phyloP scores from a whole-genome alignment of 2,329 filamentous ascomycete genomes.

The Teratosphaeria pseudoeucalypti region DNA sequence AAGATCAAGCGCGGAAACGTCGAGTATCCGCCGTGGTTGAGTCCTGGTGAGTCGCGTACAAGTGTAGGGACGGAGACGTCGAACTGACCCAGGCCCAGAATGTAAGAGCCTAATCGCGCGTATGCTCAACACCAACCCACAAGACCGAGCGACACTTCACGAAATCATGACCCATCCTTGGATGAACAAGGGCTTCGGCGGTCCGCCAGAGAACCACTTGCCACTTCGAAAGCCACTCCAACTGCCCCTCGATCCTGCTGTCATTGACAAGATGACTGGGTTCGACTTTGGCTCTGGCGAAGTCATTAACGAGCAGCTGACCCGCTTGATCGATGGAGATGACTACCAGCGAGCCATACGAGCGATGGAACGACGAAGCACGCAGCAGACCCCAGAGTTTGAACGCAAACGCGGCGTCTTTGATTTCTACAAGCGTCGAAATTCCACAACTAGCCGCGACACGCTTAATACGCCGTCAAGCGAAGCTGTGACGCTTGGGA shows the following conservation, averaged over 20 bases:
- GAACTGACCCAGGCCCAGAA: conserved; percentile 46
- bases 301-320: conserved; percentile 69
- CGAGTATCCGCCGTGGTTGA: conserved; percentile 90
- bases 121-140: conserved; percentile 93
- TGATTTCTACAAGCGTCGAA: conserved; percentile 92
- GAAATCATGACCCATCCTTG: conserved; percentile 94
- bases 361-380: conserved; percentile 57
- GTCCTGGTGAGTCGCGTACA: conserved; percentile 56
- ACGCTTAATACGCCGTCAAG: conserved; percentile 74
- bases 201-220: conserved; percentile 79
- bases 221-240: conserved; percentile 75
- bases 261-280: conserved; percentile 89
- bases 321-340: conserved; percentile 79
- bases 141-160: conserved; percentile 70
- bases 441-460: conserved; percentile 79
- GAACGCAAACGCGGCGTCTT: conserved; percentile 92
- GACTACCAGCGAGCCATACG: conserved; percentile 85
- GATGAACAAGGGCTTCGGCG: conserved; percentile 86
- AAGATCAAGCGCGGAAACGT: conserved; percentile 98
- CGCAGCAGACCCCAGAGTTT: conserved; percentile 44
- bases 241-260: conserved; percentile 68
- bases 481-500: conserved; percentile 71
- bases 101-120: conserved; percentile 85
- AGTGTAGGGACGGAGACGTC: background rate
- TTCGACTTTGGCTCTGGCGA: conserved; percentile 93